Base-by-base conservation (phyloP, 2,329 filamentous ascomycete genomes). In the Aspergillus thermomutatus region DNA sequence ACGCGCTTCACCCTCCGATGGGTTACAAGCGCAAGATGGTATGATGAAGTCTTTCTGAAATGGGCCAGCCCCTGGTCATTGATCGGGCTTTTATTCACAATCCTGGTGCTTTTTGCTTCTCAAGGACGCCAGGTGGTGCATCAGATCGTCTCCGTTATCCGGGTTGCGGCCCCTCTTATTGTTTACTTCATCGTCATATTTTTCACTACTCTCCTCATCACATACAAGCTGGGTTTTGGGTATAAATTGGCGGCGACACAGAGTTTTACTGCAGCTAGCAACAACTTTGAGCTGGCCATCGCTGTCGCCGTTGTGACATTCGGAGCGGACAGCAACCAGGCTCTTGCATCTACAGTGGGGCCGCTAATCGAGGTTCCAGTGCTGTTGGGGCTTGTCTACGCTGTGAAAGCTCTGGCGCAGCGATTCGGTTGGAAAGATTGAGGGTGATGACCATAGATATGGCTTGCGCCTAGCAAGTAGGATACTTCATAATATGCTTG, bases 281-380 rank as follows among this genome's bases (percentile, higher is more conserved):
- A 96, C 69, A 96, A 96, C 69, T 96, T 96, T 66, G 91, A 96
- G 77, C 77, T 96, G 25, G 91, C 91, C 0, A 96, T 96, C 73
- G 91, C 91, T 0, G 91, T 96, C 0, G 90, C 89, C 0, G 86
- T 95, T 4, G 88, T 91, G 0, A 87, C 87, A 0, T 96, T 89
- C 74, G 91, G 91, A 0, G 81, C 87, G 0, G 77, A 88, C 47
- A 93, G 89, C 66, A 85, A 91, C 49, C 86, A 60, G 58, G 57
- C 59, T 17, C 66, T 68, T 56, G 66, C 66, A 10, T 57, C 60
- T 8, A 66, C 65, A 27, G 66, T 68, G n/a, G 55, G 91, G 0
- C 92, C 91, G 3, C 73, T 95, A 62, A 89, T 96, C 53, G 91
- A 96, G 69, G 91, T 95, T 3, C 91, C 91, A 0, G 90, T 96